phyloP scores from a whole-genome alignment of 495 filamentous ascomycete species.

The Penicillium crystallinum region DNA sequence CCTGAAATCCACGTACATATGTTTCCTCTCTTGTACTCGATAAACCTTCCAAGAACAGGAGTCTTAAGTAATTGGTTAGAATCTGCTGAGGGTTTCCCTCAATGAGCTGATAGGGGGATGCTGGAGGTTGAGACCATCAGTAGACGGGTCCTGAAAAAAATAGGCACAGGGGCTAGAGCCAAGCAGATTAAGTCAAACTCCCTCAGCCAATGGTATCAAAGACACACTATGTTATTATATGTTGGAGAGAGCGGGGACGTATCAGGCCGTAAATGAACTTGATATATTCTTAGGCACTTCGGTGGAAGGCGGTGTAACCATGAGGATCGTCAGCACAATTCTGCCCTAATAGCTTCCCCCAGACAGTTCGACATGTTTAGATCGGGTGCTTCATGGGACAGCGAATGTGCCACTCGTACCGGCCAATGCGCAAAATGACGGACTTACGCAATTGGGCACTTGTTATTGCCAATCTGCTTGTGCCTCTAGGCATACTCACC shows the following conservation, averaged over 20 bases:
- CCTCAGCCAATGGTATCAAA: not conserved
- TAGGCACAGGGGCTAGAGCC: too few relatives aligned
- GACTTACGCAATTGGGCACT: slow-evolving; percentile 21
- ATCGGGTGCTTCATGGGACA: not conserved
- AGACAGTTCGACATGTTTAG: not conserved
- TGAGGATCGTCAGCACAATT: slow-evolving; percentile 9
- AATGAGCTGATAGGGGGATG: too few relatives aligned
- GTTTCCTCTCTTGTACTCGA: slow-evolving; percentile 5
- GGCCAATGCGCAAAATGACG: slow-evolving; percentile 18
- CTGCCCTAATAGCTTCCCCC: not conserved
- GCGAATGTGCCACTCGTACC: not conserved
- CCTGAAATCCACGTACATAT: slow-evolving; percentile 5
- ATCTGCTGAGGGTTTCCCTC: not conserved
- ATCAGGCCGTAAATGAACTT: too few relatives aligned
- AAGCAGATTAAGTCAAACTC: not conserved
- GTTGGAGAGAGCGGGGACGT: too few relatives aligned
- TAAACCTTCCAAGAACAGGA: not conserved
- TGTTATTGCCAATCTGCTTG: slow-evolving; percentile 62
- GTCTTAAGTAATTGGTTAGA: not conserved
- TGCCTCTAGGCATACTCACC: slow-evolving; percentile 68
- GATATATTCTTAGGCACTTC: too few relatives aligned
- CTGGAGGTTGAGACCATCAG: too few relatives aligned
- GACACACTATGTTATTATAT: not conserved
- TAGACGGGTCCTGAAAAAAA: too few relatives aligned
- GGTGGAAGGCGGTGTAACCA: not conserved